phyloP scores from a whole-genome alignment of 768 basidiomycete genomes.

The Hydnum rufescens region DNA sequence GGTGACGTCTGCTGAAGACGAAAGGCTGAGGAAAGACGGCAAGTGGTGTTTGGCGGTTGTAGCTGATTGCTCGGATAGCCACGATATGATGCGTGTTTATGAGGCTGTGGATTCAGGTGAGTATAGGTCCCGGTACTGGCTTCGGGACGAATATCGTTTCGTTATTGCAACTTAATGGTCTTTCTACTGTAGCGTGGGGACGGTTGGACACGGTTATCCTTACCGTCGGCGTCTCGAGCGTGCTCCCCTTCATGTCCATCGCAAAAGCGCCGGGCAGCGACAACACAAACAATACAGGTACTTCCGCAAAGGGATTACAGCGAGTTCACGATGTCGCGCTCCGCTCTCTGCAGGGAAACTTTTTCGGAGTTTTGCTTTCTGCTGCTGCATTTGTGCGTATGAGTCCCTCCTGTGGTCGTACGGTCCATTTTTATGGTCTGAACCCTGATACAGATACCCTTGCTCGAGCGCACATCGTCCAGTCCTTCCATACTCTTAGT shows the following conservation, averaged over 20 bases:
- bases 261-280: not conserved
- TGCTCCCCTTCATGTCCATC: slow-evolving; percentile 41
- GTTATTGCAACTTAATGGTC: not conserved
- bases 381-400: slow-evolving; percentile 48
- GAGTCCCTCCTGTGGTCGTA: not conserved
- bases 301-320: slow-evolving; percentile 31
- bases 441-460: slow-evolving; percentile 38
- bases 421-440: not conserved
- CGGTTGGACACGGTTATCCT: slow-evolving; percentile 72
- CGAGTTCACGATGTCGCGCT: slow-evolving; percentile 34
- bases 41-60: slow-evolving; percentile 22
- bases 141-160: not conserved
- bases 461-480: slow-evolving; percentile 40
- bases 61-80: slow-evolving; percentile 44
- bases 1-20: slow-evolving; percentile 3
- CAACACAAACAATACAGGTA: not conserved
- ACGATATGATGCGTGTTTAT: slow-evolving; percentile 47
- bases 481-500: slow-evolving; percentile 61
- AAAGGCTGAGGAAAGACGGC: not conserved
- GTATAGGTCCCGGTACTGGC: slow-evolving; percentile 11
- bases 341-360: slow-evolving; percentile 43
- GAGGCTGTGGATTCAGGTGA: slow-evolving; percentile 33
- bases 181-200: slow-evolving; percentile 37
- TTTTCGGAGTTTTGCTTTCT: slow-evolving; percentile 44
- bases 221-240: slow-evolving; percentile 65